These are phyloP conservation scores for Penicillium frequentans DNA, from an alignment of 2,329 filamentous ascomycete genomes.

Conservation along the genomic window DNA sequence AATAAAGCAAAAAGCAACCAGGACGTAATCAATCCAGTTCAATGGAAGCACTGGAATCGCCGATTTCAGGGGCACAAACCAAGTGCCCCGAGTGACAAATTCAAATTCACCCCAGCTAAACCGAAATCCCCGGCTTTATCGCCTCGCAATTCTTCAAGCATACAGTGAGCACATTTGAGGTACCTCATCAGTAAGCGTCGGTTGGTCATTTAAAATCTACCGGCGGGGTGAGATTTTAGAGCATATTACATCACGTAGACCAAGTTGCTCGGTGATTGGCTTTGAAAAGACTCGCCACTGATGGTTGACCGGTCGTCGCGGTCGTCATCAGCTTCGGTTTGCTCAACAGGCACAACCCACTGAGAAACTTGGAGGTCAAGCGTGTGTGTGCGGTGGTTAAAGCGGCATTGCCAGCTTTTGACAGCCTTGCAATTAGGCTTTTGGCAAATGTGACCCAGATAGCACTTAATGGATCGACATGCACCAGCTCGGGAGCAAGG, in stretches of 20 bases:
- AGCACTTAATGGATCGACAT: slow-evolving; percentile 48
- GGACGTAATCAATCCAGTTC: not conserved
- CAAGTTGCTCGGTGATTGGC: slow-evolving; percentile 3
- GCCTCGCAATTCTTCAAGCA: slow-evolving; percentile 6
- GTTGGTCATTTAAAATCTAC: not conserved
- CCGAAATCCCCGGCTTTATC: not conserved
- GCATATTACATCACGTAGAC: slow-evolving; percentile 3
- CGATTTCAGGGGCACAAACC: not conserved
- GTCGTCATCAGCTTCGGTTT: slow-evolving; percentile 6
- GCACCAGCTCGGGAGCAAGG: slow-evolving; percentile 42
- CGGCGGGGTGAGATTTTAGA: not conserved
- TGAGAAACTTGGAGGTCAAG: slow-evolving; percentile 24
- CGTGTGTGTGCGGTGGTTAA: slow-evolving; percentile 27
- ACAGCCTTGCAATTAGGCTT: slow-evolving; percentile 31
- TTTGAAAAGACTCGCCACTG: slow-evolving; percentile 16
- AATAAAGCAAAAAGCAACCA: not conserved
- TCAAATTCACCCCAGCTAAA: not conserved
- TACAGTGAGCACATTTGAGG: slow-evolving; percentile 6
- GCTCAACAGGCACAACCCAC: slow-evolving; percentile 26
- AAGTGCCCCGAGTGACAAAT: not conserved
- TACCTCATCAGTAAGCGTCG: slow-evolving; percentile 5
- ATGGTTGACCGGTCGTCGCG: slow-evolving; percentile 15
- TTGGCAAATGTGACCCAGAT: slow-evolving; percentile 47
- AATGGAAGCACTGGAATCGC: not conserved
- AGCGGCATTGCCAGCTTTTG: slow-evolving; percentile 32